A percentile compares a stretch with the other conserved stretches of the same genome.
phyloP scores from a whole-genome alignment of 1,284 basidiomycete species.

The Cryptococcus sp. region DNA sequence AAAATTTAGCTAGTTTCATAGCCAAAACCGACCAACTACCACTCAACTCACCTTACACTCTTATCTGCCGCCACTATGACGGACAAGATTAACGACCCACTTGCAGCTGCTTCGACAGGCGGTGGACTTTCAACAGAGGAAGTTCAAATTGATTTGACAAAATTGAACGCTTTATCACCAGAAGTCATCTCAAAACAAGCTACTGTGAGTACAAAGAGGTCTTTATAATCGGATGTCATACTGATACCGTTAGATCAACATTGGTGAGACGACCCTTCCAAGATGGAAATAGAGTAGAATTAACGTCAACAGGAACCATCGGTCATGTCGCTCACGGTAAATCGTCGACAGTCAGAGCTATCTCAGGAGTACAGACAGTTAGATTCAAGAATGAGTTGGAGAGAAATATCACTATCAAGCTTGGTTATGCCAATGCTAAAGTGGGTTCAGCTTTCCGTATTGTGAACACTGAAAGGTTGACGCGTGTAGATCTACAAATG shows the following conservation, averaged over 20 bases:
- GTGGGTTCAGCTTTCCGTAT: constrained; percentile 49
- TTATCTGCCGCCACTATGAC: constrained; percentile 14
- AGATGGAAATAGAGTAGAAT: not conserved
- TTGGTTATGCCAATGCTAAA: constrained; percentile 97
- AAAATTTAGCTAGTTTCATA: not conserved
- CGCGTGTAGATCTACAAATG: constrained; percentile 87
- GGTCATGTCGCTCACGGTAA: constrained; percentile 98
- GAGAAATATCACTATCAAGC: constrained; percentile 98
- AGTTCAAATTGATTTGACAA: constrained; percentile 69
- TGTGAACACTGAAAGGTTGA: too few relatives aligned
- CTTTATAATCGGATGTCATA: not conserved
- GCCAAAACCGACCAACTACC: not conserved
- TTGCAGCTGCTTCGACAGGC: constrained; percentile 20
- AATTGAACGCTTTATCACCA: constrained; percentile 83
- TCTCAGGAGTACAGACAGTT: constrained; percentile 98
- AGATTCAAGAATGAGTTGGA: constrained; percentile 99
- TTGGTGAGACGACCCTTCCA: constrained; percentile 19
- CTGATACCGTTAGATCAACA: constrained; percentile 39
- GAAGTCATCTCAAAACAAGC: constrained; percentile 99
- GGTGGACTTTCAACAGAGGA: constrained; percentile 18
- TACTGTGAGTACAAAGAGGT: constrained; percentile 40
- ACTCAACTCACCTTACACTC: not conserved
- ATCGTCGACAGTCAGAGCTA: constrained; percentile 97
- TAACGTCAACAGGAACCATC: constrained; percentile 62
- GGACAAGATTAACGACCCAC: constrained; percentile 36